phyloP scores from a whole-genome alignment of 2,329 filamentous ascomycete genomes.

The Myriosclerotinia scirpicola region DNA sequence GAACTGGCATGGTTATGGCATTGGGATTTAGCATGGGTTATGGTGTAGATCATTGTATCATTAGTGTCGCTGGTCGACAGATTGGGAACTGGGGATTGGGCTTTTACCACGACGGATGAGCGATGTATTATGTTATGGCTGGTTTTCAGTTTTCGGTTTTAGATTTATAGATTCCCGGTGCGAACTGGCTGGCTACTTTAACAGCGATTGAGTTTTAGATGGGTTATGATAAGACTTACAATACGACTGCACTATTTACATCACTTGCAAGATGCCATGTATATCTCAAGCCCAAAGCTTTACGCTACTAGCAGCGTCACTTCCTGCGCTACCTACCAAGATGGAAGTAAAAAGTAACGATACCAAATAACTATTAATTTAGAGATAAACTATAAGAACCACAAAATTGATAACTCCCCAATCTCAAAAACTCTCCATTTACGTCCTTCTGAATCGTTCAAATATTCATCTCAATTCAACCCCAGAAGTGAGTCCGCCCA shows the following conservation, averaged over 20 bases:
- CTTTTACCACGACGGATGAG: neutral
- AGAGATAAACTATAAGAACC: neutral
- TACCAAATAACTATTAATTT: neutral
- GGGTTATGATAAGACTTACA: neutral
- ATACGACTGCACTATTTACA: neutral
- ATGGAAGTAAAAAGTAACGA: neutral
- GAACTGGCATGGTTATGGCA: neutral
- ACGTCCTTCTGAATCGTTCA: neutral
- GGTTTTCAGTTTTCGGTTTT: neutral
- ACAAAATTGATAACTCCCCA: neutral
- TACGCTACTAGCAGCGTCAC: neutral
- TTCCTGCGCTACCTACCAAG: neutral
- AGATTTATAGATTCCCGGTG: constrained; percentile 13
- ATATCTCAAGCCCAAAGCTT: neutral
- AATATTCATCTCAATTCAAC: neutral
- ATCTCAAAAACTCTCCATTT: neutral
- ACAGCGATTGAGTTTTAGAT: neutral
- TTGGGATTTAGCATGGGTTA: neutral
- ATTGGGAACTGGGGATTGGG: neutral
- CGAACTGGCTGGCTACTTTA: constrained; percentile 10
- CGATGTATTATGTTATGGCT: constrained; percentile 1
- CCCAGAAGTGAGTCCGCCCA: neutral
- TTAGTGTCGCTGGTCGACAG: neutral
- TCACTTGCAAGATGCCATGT: neutral
- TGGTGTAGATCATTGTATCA: constrained; percentile 7